Base-by-base conservation (phyloP, 2,329 filamentous ascomycete genomes). In the Phaeophleospora eucalypticola region DNA sequence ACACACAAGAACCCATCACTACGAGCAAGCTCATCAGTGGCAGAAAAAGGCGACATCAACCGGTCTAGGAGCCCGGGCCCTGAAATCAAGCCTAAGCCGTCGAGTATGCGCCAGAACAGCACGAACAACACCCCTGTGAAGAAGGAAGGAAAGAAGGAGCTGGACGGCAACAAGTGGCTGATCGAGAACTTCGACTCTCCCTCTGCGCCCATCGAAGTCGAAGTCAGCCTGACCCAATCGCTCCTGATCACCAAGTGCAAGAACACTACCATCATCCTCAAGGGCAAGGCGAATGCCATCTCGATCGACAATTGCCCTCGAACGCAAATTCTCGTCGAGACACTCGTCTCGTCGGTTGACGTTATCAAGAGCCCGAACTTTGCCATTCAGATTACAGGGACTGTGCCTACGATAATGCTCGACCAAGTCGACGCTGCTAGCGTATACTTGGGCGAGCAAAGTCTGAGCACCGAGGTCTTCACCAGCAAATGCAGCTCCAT, bases 1-100 rank as follows among this genome's bases (percentile, higher is more conserved):
- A 98, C 93, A 50, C 93, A 98, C 72, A 97, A 97, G 76, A 98
- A 98, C 70, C 93, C 93, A 12, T 81, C 83, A 8, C 76, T 98
- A 48, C 84, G 93, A 53, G 80, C 87, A 18, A 75, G 76, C 51
- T 86, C 87, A 10, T 78, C 81, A 2, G 87, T 91, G 2, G 77
- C 86, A 1, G 75, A 75, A 47, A 77, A 75, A 49, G 73, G 74
- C 34, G 75, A 77, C 4, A 64, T 72, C 32, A 62, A 63, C 18
- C 79, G 87, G 40, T 82, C 80, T 46, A 95, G 93, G 77, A 94
- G 87, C 54, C 90, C 89, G 2, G 86, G 87, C 15, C 93, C 93
- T 1, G 86, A 83, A 57, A 91, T 89, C 52, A 75, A 74, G 62
- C 71, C 70, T 6, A 75, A 75, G 59, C 74, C 73, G 3, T 69